phyloP scores from a whole-genome alignment of 192 early-diverging fungal genomes.

The Chytriomyces sp. region DNA sequence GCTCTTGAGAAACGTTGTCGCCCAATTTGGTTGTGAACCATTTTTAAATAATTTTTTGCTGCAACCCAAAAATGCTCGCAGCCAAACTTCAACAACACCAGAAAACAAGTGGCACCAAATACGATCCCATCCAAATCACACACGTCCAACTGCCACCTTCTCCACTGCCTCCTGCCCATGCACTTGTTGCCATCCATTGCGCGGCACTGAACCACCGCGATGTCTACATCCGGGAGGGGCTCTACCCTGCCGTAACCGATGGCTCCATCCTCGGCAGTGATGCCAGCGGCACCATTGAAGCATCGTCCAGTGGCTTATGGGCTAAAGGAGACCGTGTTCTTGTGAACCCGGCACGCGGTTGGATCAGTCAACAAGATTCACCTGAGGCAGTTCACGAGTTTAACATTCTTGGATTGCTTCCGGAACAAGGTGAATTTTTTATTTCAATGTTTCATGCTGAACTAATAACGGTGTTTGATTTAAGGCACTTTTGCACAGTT shows the following conservation, averaged over 20 bases:
- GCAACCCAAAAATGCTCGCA: too few relatives aligned
- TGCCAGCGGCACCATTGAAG: constrained; percentile 57
- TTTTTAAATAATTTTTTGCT: too few relatives aligned
- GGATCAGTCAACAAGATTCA: constrained; percentile 55
- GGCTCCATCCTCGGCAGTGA: constrained; percentile 63
- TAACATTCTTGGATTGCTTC: constrained; percentile 45
- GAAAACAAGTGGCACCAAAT: background rate
- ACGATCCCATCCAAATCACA: constrained; percentile 14
- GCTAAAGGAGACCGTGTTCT: constrained; percentile 51
- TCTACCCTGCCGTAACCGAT: constrained; percentile 59
- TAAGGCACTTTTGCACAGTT: constrained; percentile 66
- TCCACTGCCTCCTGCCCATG: constrained; percentile 1
- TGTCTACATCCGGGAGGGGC: constrained; percentile 55
- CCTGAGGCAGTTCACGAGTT: constrained; percentile 59
- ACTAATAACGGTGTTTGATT: background rate
- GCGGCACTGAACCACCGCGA: constrained; percentile 58
- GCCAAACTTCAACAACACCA: too few relatives aligned
- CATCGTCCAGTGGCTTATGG: constrained; percentile 36
- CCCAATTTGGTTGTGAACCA: too few relatives aligned
- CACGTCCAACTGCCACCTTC: background rate
- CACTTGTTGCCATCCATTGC: constrained; percentile 35
- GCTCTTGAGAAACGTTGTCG: too few relatives aligned
- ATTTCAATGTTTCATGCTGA: background rate
- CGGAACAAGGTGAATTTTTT: constrained; percentile 20
- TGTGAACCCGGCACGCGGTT: constrained; percentile 60